Percentiles rank a stretch among this genome's conserved stretches.
These are phyloP conservation scores for Candida dubliniensis DNA, from an alignment of 1,139 yeast species.

Conservation along the genomic window DNA sequence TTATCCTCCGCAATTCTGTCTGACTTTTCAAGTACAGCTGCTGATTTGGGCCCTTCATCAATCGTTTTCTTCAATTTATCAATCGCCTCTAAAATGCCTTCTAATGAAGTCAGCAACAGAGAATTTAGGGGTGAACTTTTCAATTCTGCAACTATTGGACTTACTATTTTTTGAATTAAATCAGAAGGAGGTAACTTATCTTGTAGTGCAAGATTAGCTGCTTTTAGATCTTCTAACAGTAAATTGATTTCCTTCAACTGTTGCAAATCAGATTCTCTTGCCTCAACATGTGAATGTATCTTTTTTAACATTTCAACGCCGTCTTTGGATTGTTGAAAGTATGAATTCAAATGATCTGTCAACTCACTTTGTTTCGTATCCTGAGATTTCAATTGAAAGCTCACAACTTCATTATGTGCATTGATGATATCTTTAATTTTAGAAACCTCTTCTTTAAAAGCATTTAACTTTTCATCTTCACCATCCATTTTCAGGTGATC, in stretches of 20 bases:
- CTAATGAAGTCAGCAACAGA: conserved; percentile 20
- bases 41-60: conserved; percentile 2
- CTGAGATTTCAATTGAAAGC: background rate
- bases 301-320: background rate
- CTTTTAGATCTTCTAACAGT: background rate
- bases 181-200: conserved; percentile 17
- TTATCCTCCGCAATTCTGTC: background rate
- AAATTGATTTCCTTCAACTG: background rate
- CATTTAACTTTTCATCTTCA: background rate
- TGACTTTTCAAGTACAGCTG: background rate
- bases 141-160: conserved; percentile 28
- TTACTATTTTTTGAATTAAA: conserved; percentile 21
- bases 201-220: background rate
- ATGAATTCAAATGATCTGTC: conserved; percentile 1
- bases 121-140: conserved; percentile 25
- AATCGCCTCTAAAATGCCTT: conserved; percentile 17
- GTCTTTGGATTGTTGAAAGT: background rate
- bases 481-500: background rate
- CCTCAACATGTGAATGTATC: background rate
- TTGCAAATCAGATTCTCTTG: background rate
- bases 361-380: conserved; percentile 2
- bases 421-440: conserved; percentile 2
- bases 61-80: conserved; percentile 8
- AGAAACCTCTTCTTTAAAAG: conserved; percentile 4
- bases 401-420: conserved; percentile 2